A percentile compares a stretch with the other conserved stretches of the same genome.
These are phyloP conservation scores for Zhuliangozyma blackwelliae DNA, from an alignment of 1,139 yeast genomes.

Conservation along the genomic window DNA sequence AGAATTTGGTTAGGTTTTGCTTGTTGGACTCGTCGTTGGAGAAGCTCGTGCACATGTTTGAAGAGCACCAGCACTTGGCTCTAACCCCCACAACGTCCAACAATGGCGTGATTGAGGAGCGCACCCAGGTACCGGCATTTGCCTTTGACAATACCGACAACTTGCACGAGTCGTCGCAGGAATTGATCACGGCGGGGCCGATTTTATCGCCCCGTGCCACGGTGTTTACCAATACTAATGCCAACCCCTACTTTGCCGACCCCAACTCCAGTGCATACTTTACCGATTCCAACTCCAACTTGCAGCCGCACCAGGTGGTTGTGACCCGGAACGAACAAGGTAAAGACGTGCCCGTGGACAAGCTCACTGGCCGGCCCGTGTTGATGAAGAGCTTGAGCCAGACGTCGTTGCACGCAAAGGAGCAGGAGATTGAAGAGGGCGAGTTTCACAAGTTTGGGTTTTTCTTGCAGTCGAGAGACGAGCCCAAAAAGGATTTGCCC, in stretches of 20 bases:
- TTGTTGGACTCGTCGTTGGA: constrained; percentile 42
- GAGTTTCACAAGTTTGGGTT: constrained; percentile 83
- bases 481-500: constrained; percentile 20
- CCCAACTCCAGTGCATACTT: constrained; percentile 16
- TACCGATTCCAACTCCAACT: constrained; percentile 21
- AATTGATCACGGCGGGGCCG: constrained; percentile 51
- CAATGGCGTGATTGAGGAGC: not conserved
- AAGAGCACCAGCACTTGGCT: constrained; percentile 26
- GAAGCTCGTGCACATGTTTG: constrained; percentile 40
- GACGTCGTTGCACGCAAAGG: constrained; percentile 64
- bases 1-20: constrained; percentile 40
- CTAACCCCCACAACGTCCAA: constrained; percentile 23
- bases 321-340: constrained; percentile 56
- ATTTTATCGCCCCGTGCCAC: constrained; percentile 39
- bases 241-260: constrained; percentile 18
- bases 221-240: constrained; percentile 8
- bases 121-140: not conserved
- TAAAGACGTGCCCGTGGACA: constrained; percentile 54
- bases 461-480: constrained; percentile 56
- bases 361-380: constrained; percentile 68
- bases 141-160: constrained; percentile 1
- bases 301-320: constrained; percentile 68
- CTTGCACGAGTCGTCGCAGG: constrained; percentile 48
- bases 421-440: constrained; percentile 87
- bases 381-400: constrained; percentile 60